Base-by-base conservation (phyloP, 2,329 filamentous ascomycete species). In the Penicillium sp. region DNA sequence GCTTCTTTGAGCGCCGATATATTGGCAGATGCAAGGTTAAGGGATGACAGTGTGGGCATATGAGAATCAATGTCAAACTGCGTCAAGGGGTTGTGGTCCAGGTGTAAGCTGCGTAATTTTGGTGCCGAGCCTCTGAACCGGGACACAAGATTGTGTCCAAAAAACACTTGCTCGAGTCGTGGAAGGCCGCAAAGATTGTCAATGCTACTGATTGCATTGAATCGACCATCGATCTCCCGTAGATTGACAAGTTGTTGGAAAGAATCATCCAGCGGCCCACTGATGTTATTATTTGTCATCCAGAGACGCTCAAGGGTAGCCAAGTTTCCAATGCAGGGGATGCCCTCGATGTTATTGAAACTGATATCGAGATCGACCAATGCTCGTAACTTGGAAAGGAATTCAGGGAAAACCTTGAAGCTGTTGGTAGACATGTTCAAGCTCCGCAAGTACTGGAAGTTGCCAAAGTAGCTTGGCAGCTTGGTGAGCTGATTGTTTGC, bases 81-180 rank as follows among this genome's bases (percentile, higher is more conserved):
- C 13, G 94, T 97, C 56, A 99, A 85, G 0, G 94, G 94, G 67
- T 96, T 97, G 55, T 94, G 92, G 69, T 99, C 96, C 56, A 99
- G 79, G 65, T 93, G 90, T 49, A 99, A 78, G 32, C 89, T 87
- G 50, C 91, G 86, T 18, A 99, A 83, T 59, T 87, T 88, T 39
- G 89, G 82, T 65, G 99, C 99, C n/a, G 85, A 85, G 33, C 92
- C 92, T 56, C 89, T 86, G 65, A 97, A 97, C 42, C 89, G 88
- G 0, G 92, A 95, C 41, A 99, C 89, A 41, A 84, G 84, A 70
- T 99, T 99, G 78, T 99, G 93, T 39, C 96, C 93, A 29, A 93
- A 88, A 52, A 91, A 89, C 20, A 97, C 77, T 56, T 90, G 89
- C 73, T 99, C 94, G 32, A 99, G 77, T 60, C 89, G 89, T 3